A percentile compares a stretch with the other conserved stretches of the same genome.
Evolutionary conservation across 2,329 filamentous ascomycete genomes (phyloP).

Genomic region (Torrubiella hemipterigena): DNA sequence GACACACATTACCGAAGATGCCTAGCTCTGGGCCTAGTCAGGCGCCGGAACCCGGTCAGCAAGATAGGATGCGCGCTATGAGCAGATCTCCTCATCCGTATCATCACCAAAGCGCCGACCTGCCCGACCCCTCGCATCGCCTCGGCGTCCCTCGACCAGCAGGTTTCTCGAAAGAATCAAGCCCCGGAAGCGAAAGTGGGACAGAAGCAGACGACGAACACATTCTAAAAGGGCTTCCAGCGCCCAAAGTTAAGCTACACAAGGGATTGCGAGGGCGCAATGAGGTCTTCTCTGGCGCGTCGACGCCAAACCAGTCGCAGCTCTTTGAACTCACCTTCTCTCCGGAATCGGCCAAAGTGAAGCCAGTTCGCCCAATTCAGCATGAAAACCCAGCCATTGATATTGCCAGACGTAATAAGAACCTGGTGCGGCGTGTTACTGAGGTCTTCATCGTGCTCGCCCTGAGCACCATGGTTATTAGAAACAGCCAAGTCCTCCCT

Average conservation of each 20-base stretch:
- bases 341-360: not conserved
- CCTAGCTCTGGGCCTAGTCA: conserved; percentile 22
- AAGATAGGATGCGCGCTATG: conserved; percentile 31
- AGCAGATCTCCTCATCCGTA: conserved; percentile 59
- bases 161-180: conserved; percentile 37
- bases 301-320: too few relatives aligned
- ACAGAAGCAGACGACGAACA: conserved; percentile 94
- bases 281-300: conserved; percentile 39
- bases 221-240: conserved; percentile 72
- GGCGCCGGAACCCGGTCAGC: conserved; percentile 21
- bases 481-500: conserved; percentile 32
- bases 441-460: conserved; percentile 40
- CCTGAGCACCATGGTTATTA: conserved; percentile 34
- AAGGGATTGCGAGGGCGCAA: conserved; percentile 63
- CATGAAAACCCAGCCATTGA: too few relatives aligned
- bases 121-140: conserved; percentile 37
- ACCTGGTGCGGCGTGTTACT: conserved; percentile 37
- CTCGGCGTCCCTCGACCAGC: conserved; percentile 8
- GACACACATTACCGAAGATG: conserved; percentile 34
- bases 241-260: conserved; percentile 57
- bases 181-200: conserved; percentile 71
- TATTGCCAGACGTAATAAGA: conserved; percentile 33
- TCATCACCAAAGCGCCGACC: conserved; percentile 44
- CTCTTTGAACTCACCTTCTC: too few relatives aligned
- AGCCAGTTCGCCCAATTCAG: not conserved